A percentile compares a stretch with the other conserved stretches of the same genome.
Evolutionary conservation across 345 rosid species (phyloP).

Genomic region (Camelina sativa): DNA sequence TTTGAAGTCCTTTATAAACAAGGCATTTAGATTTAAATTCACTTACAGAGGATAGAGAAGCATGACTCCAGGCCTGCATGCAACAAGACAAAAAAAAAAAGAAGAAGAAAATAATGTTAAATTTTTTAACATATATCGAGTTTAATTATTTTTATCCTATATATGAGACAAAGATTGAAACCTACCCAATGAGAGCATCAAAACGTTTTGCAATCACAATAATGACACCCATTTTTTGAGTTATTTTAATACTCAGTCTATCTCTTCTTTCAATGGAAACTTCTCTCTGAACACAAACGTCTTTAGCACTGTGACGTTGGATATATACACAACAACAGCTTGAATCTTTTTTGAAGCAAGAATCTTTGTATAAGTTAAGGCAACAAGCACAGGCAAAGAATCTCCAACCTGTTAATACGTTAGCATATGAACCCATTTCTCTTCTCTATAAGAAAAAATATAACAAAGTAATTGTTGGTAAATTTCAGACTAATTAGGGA

Average conservation of each 20-base stretch:
- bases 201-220: conserved; percentile 59
- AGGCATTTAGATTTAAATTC: neutral
- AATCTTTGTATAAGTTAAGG: conserved; percentile 36
- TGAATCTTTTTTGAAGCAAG: conserved; percentile 27
- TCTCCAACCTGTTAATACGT: conserved; percentile 35
- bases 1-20: neutral
- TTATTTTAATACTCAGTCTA: neutral
- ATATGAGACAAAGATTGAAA: neutral
- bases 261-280: conserved; percentile 12
- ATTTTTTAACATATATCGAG: neutral
- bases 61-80: conserved; percentile 84
- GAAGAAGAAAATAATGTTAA: neutral
- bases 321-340: conserved; percentile 36
- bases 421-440: conserved; percentile 3
- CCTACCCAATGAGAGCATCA: conserved; percentile 72
- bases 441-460: neutral
- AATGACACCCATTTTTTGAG: conserved; percentile 61
- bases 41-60: conserved; percentile 92
- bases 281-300: conserved; percentile 46
- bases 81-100: neutral
- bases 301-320: conserved; percentile 37
- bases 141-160: neutral
- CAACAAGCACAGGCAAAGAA: conserved; percentile 41
- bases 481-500: conserved; percentile 21
- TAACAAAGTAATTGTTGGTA: too few relatives aligned